A percentile compares a stretch with the other conserved stretches of the same genome.
These are phyloP conservation scores for Blepharisma japonicum DNA, from an alignment of 73 alveolate genomes.

Conservation along the genomic window DNA sequence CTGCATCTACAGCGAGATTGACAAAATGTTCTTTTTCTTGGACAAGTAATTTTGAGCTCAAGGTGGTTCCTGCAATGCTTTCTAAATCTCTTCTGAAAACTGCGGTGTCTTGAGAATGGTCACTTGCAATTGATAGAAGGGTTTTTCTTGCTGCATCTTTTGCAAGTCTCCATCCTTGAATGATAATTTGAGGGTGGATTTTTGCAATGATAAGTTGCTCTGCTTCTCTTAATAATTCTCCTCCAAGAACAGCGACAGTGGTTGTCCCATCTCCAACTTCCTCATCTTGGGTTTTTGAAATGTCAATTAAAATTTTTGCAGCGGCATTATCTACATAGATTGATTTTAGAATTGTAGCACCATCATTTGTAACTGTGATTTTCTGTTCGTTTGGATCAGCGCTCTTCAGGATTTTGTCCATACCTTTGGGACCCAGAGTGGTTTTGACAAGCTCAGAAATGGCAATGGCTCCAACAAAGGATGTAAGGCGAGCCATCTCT, in stretches of 20 bases:
- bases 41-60: conserved; percentile 84
- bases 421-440: conserved; percentile 96
- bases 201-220: conserved; percentile 79
- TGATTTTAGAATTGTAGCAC: conserved; percentile 91
- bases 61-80: conserved; percentile 91
- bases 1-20: conserved; percentile 93
- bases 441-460: conserved; percentile 94
- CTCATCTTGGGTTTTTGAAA: conserved; percentile 91
- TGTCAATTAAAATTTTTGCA: conserved; percentile 90
- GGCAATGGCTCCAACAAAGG: conserved; percentile 96
- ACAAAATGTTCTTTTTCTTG: conserved; percentile 88
- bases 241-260: conserved; percentile 90
- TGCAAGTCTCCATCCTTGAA: conserved; percentile 91
- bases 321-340: conserved; percentile 94
- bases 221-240: conserved; percentile 94
- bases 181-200: conserved; percentile 89
- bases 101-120: conserved; percentile 64
- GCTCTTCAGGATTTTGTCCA: conserved; percentile 82
- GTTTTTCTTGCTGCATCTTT: conserved; percentile 81
- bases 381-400: conserved; percentile 72
- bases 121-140: conserved; percentile 56
- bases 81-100: conserved; percentile 76
- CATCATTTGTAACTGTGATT: conserved; percentile 92
- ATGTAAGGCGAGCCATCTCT: conserved; percentile 74
- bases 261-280: conserved; percentile 99